Percentiles rank a stretch among this genome's conserved stretches.
Conservation (phyloP, 1,284 basidiomycete species). For the Sporisorium scitamineum region DNA sequence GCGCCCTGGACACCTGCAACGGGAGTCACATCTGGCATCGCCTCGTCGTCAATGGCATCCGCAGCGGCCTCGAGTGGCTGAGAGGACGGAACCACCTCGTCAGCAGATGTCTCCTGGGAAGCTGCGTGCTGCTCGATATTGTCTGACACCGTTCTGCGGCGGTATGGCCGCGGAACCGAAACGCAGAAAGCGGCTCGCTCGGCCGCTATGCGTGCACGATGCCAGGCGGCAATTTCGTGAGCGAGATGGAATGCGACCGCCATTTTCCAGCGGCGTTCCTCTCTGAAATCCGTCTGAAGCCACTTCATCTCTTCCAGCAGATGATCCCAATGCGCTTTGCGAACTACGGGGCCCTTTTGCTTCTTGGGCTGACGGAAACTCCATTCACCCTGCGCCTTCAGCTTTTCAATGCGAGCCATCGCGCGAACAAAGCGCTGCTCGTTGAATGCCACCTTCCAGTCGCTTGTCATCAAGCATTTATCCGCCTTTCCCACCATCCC, state of each 20-base stretch:
- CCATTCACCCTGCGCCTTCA: slow-evolving; percentile 87
- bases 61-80: slow-evolving; percentile 2
- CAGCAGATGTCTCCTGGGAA: slow-evolving; percentile 4
- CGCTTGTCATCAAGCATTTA: slow-evolving; percentile 66
- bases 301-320: slow-evolving; percentile 98
- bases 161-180: slow-evolving; percentile 38
- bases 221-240: slow-evolving; percentile 86
- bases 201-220: slow-evolving; percentile 77
- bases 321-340: slow-evolving; percentile 95
- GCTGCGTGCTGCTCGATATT: slow-evolving; percentile 32
- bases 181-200: slow-evolving; percentile 78
- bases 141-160: slow-evolving; percentile 29
- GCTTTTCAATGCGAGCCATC: slow-evolving; percentile 84
- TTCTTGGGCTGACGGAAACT: slow-evolving; percentile 96
- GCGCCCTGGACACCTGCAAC: neutral
- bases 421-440: slow-evolving; percentile 74
- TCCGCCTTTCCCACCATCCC: slow-evolving; percentile 68
- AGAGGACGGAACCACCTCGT: neutral
- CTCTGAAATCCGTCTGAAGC: slow-evolving; percentile 94
- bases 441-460: slow-evolving; percentile 67
- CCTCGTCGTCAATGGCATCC: slow-evolving; percentile 14
- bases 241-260: slow-evolving; percentile 87
- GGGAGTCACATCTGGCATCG: slow-evolving; percentile 22
- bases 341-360: slow-evolving; percentile 82
- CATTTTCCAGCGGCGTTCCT: slow-evolving; percentile 93